Evolutionary conservation across 768 basidiomycete species (phyloP).

Genomic region (Boletellus ananiceps): DNA sequence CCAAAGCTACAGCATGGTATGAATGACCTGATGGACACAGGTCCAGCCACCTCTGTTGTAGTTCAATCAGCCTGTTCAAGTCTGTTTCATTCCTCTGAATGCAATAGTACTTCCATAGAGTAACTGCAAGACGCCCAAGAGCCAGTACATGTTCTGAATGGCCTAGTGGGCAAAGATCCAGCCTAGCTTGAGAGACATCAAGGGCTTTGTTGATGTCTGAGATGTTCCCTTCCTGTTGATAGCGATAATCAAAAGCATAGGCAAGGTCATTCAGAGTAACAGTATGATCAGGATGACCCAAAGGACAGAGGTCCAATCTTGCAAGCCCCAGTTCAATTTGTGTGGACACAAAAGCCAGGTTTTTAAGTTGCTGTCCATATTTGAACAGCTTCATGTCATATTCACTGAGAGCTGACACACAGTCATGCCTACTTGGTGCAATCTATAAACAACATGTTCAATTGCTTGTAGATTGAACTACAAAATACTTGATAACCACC

Average conservation of each 20-base stretch:
- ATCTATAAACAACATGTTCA: not conserved
- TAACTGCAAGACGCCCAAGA: not conserved
- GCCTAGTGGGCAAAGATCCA: not conserved
- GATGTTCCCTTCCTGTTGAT: not conserved
- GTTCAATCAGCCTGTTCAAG: not conserved
- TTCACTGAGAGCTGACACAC: not conserved
- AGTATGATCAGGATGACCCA: not conserved
- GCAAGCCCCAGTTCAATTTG: not conserved
- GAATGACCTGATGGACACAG: not conserved
- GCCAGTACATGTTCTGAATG: not conserved
- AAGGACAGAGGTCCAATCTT: not conserved
- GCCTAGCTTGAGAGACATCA: not conserved
- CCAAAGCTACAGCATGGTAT: not conserved
- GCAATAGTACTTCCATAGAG: not conserved
- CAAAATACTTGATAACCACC: not conserved
- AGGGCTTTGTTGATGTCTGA: not conserved
- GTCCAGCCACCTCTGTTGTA: not conserved
- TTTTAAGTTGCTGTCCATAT: not conserved
- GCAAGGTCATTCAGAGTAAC: not conserved
- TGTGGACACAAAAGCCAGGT: not conserved
- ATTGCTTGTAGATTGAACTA: not conserved
- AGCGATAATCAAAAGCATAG: not conserved
- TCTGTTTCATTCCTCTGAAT: not conserved
- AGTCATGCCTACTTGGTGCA: not conserved
- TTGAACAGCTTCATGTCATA: not conserved